phyloP scores from a whole-genome alignment of 768 basidiomycete species.

The Calocybe indica region DNA sequence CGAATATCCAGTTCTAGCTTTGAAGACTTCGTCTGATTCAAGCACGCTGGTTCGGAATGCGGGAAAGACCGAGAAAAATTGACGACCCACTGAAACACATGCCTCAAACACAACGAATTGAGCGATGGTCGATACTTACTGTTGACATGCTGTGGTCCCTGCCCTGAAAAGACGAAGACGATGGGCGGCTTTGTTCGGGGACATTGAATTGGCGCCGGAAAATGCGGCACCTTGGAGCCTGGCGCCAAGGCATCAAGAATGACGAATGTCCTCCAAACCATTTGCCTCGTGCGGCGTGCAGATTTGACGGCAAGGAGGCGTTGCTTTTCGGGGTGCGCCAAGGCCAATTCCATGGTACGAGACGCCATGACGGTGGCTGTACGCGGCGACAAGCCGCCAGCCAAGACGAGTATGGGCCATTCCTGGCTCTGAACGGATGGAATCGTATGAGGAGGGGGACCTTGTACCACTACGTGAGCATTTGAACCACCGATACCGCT shows the following conservation, averaged over 20 bases:
- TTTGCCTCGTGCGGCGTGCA: constrained; percentile 17
- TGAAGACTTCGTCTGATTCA: constrained; percentile 29
- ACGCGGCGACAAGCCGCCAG: too few species aligned
- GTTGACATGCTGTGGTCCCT: constrained; percentile 32
- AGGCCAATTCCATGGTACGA: too few species aligned
- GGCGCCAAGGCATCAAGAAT: constrained; percentile 5
- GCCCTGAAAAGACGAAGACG: constrained; percentile 33
- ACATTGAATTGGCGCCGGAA: constrained; percentile 21
- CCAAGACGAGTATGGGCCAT: too few species aligned
- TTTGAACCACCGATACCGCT: too few species aligned
- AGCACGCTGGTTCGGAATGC: constrained; percentile 32
- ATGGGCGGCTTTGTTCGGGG: constrained; percentile 21
- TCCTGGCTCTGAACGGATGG: too few species aligned
- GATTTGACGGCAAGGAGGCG: too few species aligned
- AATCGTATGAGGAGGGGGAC: too few species aligned
- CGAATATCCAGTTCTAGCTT: constrained; percentile 23
- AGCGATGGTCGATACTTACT: constrained; percentile 19
- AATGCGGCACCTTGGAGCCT: constrained; percentile 5
- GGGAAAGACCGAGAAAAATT: constrained; percentile 25
- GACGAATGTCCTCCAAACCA: constrained; percentile 24
- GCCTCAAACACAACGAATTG: neutral
- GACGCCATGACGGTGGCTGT: too few species aligned
- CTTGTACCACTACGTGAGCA: too few species aligned
- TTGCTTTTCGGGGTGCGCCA: too few species aligned
- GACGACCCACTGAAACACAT: constrained; percentile 25